phyloP scores from a whole-genome alignment of 1,284 basidiomycete species.

The Porogramme epimiltina region DNA sequence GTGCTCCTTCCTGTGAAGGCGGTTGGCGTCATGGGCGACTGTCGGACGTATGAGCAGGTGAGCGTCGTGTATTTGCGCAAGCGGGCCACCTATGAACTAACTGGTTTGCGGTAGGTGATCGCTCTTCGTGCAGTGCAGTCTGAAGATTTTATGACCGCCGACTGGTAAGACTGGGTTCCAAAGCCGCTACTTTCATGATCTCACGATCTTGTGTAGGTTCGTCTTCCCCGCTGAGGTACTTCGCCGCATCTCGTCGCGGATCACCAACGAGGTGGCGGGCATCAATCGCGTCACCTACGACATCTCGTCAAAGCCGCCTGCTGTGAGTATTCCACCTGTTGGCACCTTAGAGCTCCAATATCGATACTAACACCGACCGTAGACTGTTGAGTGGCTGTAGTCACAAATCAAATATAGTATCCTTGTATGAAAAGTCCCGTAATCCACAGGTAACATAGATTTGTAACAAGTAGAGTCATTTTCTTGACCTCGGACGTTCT shows the following conservation, averaged over 20 bases:
- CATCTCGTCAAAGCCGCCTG: slow-evolving; percentile 97
- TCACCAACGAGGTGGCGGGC: slow-evolving; percentile 96
- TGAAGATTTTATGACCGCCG: slow-evolving; percentile 98
- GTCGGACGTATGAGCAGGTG: slow-evolving; percentile 96
- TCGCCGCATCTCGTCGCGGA: slow-evolving; percentile 91
- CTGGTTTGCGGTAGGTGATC: slow-evolving; percentile 61
- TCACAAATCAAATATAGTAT: not conserved
- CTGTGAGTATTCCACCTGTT: slow-evolving; percentile 46
- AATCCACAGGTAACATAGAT: too few species aligned
- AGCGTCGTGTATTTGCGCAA: not conserved
- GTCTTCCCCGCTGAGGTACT: slow-evolving; percentile 94
- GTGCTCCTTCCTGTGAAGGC: slow-evolving; percentile 96
- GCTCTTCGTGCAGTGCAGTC: slow-evolving; percentile 89
- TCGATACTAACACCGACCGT: not conserved
- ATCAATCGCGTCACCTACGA: slow-evolving; percentile 96
- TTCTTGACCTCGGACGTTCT: too few species aligned
- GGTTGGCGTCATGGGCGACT: slow-evolving; percentile 98
- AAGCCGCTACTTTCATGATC: not conserved
- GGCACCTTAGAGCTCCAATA: too few species aligned
- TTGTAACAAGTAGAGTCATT: too few species aligned
- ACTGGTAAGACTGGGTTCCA: slow-evolving; percentile 60
- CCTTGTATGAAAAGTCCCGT: not conserved
- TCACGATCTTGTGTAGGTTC: slow-evolving; percentile 55
- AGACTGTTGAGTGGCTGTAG: slow-evolving; percentile 35
- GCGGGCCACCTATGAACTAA: slow-evolving; percentile 24